Evolutionary conservation across 2,329 filamentous ascomycete species (phyloP), one percentile per base, ranked within the genome.

Genomic region (Akanthomyces dipterigenus): DNA sequence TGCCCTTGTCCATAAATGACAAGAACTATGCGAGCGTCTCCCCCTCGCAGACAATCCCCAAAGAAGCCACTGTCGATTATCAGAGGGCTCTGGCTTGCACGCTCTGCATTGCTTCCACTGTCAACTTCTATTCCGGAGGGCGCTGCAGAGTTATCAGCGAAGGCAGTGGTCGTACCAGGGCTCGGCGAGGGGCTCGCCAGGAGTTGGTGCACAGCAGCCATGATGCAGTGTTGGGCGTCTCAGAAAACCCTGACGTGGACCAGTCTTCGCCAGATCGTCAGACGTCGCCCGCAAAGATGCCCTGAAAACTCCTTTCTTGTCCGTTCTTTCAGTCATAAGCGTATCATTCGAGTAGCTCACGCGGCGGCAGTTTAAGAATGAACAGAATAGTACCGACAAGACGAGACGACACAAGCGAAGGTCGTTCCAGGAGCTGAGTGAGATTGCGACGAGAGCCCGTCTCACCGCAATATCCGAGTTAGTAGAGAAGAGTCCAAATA

Each of bases 1-100:
- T 93, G 89, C 20, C 84, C 87, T 24, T 79, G 78, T 12, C 88
- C 86, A 72, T 88, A 91, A 20, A 93, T 74, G 63, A 95, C 85
- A 38, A 86, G 82, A 31, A 85, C 83, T 54, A 82, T 85, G 60
- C 85, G 79, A 9, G 77, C 77, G 66, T 87, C 84, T 28, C 84
- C 85, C 42, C 71, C 74, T 63, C 78, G 76, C 8, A 82, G 75
- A 4, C 77, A 77, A 55, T 77, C 79, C 62, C 76, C 77, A 62
- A 80, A 76, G 28, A 73, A 75, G 55, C 73, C 70, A n/a, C 75
- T 74, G 45, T 72, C 74, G 28, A 71, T 65, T 63, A 73, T 68
- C 16, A 67, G 66, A 43, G 72, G 72, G 43, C 71, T 72, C 51
- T 74, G 70, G 43, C 70, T 71, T 31, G 70, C 66, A 57, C 71